Base-by-base conservation (phyloP, 2,329 filamentous ascomycete species). In the Phialophora chinensis region DNA sequence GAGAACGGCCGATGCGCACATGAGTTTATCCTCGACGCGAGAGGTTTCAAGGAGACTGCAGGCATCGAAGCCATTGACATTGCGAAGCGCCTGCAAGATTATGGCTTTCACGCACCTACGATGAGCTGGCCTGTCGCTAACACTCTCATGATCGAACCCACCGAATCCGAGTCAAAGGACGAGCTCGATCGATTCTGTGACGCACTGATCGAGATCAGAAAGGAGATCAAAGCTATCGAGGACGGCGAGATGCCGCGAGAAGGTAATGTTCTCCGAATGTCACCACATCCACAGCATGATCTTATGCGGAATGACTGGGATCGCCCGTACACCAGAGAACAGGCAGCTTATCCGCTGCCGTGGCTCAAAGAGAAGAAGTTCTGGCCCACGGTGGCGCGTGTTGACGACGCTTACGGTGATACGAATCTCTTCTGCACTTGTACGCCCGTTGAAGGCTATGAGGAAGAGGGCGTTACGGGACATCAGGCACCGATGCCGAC, bases 131-230 rank as follows among this genome's bases (percentile, higher is more conserved):
- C 94, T 1, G 93, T 98, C 1, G 87, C 92, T 60, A 96, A 96
- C 80, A 97, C 94, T 0, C 87, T 98, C 53, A 98, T 98, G 94
- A 96, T 98, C 72, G 94, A 98, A 82, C 94, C 94, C 1, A 98
- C 94, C 0, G 94, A 97, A 81, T 93, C 90, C 14, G 94, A 98
- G 83, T 91, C 87, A 79, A 93, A 95, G 78, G 90, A 90, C 69
- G 94, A 98, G 83, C 87, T 98, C 1, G 94, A 97, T 79, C 90
- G 94, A 25, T 97, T 97, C 83, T 91, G 93, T 68, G 90, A 97
- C 71, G 92, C 94, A 0, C 83, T 98, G 50, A 91, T 98, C 73
- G 87, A 87, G 63, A 98, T 98, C 76, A 87, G 94, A 20, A 79
- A 86, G 66, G 94, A 98, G 80, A 97, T 98, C 73, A 85, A 86